These are phyloP conservation scores for Candida albicans DNA, from an alignment of 1,139 yeast species.

Conservation along the genomic window DNA sequence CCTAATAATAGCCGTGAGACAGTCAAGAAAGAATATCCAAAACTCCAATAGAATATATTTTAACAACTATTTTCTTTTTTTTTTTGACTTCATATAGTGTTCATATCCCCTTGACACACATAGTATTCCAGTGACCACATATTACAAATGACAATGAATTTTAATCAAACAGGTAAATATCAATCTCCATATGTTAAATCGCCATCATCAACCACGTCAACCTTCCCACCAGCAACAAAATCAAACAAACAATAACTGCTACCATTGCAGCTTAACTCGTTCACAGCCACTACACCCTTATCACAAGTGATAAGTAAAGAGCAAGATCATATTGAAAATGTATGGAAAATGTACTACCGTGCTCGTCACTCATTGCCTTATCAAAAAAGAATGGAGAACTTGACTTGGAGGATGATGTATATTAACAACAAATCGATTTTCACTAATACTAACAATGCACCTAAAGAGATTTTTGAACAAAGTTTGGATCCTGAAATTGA, in stretches of 20 bases:
- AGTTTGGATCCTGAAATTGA: conserved; percentile 43
- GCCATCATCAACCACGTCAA: conserved; percentile 12
- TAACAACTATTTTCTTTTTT: no score
- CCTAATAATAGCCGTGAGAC: no score
- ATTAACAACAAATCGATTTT: conserved; percentile 39
- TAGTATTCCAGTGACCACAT: no score
- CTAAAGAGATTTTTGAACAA: conserved; percentile 1
- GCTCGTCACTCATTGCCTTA: conserved; percentile 81
- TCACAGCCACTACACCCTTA: conserved; percentile 4
- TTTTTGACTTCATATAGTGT: no score
- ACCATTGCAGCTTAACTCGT: background rate
- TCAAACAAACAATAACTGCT: background rate
- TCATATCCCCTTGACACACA: no score
- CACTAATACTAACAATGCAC: background rate
- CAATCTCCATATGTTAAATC: conserved; percentile 10
- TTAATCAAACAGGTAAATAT: conserved; percentile 8
- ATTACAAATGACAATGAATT: background rate
- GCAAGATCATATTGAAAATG: conserved; percentile 45
- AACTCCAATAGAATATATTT: no score
- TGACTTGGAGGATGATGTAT: conserved; percentile 85
- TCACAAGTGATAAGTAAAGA: conserved; percentile 12
- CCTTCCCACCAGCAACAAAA: conserved; percentile 1
- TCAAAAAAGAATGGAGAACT: conserved; percentile 71
- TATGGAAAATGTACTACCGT: conserved; percentile 80
- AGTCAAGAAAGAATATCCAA: no score